Evolutionary conservation across 192 early-diverging fungal genomes (phyloP), one percentile per base, ranked within the genome.

Genomic region (Coemansia sp.): DNA sequence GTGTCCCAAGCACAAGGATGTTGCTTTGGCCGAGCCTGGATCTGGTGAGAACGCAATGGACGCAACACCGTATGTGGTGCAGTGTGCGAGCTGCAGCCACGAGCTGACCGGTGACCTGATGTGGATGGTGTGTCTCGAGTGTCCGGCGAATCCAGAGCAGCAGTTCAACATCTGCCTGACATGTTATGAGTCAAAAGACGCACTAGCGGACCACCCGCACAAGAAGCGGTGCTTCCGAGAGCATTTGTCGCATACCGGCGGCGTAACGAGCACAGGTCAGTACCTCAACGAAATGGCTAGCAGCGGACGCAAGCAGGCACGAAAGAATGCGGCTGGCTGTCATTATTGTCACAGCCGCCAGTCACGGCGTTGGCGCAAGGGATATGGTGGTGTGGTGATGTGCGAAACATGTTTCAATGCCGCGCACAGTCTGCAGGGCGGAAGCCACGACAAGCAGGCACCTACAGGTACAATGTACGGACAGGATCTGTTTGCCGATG

Each of bases 1-100:
- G 91, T 96, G 94, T 62, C 85, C 89, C 3, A 81, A 76, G 26
- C 94, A 96, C 61, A 88, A 91, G 59, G 62, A 71, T 4, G 19
- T 52, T 2, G 61, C 32, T 12, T 56, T 32, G 20, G 54, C 29
- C 29, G 54, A 37, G 35, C 35, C 47, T 0, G 52, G 2, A 12
- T 61, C 24, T 3, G 24, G 22, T 41, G 38, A 18, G 18, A 20
- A 16, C 1, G 43, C 24, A 13, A 29, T 3, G 62, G 74, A 29
- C 69, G 55, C 82, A 11, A 39, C 35, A 19, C 35, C 41, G 83
- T 24, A 2, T 13, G 26, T 85, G 86, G 61, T 68, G 73, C 8
- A 39, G 43, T 81, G 74, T 38, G 73, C 79, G 2, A 65, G 52
- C 59, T 82, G 73, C 58, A 51, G 12, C 19, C 69, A 64, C 7